Conservation (phyloP, 768 basidiomycete species). For the Suillus brevipes region DNA sequence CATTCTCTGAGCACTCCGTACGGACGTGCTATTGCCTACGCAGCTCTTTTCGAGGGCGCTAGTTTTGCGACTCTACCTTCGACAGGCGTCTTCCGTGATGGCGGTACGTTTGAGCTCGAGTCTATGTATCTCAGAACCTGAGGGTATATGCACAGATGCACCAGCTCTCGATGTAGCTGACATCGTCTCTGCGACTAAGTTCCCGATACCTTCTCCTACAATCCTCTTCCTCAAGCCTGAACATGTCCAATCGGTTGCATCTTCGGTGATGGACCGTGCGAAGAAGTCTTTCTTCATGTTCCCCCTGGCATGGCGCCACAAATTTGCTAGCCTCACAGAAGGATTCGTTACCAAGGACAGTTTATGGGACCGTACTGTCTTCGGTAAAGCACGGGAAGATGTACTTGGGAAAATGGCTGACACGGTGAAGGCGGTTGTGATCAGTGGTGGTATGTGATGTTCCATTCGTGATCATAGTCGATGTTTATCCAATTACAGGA, state of each 20-base stretch:
- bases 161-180: conserved; percentile 43
- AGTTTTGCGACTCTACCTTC: conserved; percentile 69
- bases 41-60: conserved; percentile 72
- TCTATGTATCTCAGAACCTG: conserved; percentile 4
- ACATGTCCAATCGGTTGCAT: conserved; percentile 57
- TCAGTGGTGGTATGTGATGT: conserved; percentile 63
- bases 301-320: conserved; percentile 75
- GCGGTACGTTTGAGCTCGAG: conserved; percentile 29
- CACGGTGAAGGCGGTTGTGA: conserved; percentile 65
- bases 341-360: conserved; percentile 79
- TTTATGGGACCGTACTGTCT: conserved; percentile 82
- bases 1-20: conserved; percentile 74
- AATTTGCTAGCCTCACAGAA: conserved; percentile 62
- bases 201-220: conserved; percentile 73
- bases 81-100: conserved; percentile 48
- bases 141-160: neutral
- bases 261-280: conserved; percentile 54
- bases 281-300: conserved; percentile 55
- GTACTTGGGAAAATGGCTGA: conserved; percentile 61
- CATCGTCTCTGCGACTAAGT: conserved; percentile 44
- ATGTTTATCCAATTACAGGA: conserved; percentile 36
- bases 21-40: conserved; percentile 79
- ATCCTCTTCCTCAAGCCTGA: conserved; percentile 70
- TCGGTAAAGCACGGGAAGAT: conserved; percentile 62
- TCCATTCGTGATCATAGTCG: neutral